phyloP scores from a whole-genome alignment of 768 basidiomycete species.

The Mycena belliarum region DNA sequence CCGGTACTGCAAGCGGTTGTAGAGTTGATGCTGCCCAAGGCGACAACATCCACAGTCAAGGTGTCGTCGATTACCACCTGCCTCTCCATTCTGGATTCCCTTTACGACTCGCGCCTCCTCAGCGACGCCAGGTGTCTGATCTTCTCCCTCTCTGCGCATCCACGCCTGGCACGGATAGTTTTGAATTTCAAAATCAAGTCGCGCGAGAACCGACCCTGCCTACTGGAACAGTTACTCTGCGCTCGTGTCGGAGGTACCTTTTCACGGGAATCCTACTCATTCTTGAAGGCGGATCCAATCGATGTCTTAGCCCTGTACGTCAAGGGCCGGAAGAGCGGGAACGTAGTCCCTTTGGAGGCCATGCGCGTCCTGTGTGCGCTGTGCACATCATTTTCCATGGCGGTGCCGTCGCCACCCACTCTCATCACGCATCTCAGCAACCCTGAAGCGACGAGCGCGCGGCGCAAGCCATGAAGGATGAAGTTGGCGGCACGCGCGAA shows the following conservation, averaged over 20 bases:
- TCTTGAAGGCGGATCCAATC: constrained; percentile 62
- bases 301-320: constrained; percentile 74
- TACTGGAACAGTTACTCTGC: constrained; percentile 79
- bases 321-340: constrained; percentile 62
- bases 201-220: constrained; percentile 45
- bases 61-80: constrained; percentile 69
- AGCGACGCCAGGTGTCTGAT: constrained; percentile 72
- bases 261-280: constrained; percentile 44
- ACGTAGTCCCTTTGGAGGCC: constrained; percentile 63
- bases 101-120: constrained; percentile 64
- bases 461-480: no score
- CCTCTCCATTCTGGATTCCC: constrained; percentile 53
- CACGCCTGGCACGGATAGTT: constrained; percentile 61
- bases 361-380: constrained; percentile 68
- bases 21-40: constrained; percentile 72
- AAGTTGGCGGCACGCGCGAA: no score
- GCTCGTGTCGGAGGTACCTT: constrained; percentile 54
- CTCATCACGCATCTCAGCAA: constrained; percentile 78
- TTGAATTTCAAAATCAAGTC: constrained; percentile 65
- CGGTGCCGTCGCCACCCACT: constrained; percentile 64
- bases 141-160: constrained; percentile 65
- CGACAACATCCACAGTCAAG: constrained; percentile 77
- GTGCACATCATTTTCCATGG: constrained; percentile 61
- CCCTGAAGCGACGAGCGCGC: constrained; percentile 75
- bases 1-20: constrained; percentile 62